A percentile compares a stretch with the other conserved stretches of the same genome.
These are phyloP conservation scores for Simplicillium sp. DNA, from an alignment of 2,329 filamentous ascomycete genomes.

Conservation along the genomic window DNA sequence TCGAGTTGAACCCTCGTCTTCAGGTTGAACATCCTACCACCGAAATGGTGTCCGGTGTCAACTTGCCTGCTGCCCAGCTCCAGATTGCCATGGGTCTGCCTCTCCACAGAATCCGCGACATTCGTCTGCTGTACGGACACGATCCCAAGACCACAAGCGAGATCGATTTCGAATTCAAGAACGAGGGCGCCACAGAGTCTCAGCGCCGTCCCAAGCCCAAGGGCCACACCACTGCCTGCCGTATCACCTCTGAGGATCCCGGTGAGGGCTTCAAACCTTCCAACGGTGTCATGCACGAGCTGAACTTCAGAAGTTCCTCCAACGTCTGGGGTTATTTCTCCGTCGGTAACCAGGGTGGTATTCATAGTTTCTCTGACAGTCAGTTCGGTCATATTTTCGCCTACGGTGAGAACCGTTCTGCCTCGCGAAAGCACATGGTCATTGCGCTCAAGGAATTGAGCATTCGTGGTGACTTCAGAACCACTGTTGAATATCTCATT, in stretches of 20 bases:
- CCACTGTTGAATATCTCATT: constrained; percentile 97
- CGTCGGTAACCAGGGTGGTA: constrained; percentile 89
- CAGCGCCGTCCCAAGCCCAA: constrained; percentile 89
- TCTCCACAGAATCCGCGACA: constrained; percentile 89
- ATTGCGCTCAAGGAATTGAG: constrained; percentile 96
- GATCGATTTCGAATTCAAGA: constrained; percentile 96
- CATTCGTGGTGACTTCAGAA: constrained; percentile 98
- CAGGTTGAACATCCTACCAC: constrained; percentile 99
- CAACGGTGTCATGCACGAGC: constrained; percentile 95
- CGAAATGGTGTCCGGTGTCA: constrained; percentile 98
- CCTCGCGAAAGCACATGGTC: constrained; percentile 98
- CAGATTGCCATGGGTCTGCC: constrained; percentile 99
- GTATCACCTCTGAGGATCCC: constrained; percentile 97
- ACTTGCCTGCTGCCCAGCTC: constrained; percentile 91
- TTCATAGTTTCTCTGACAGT: constrained; percentile 98
- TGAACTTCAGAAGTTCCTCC: constrained; percentile 97
- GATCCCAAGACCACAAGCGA: constrained; percentile 78
- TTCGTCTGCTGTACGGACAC: constrained; percentile 89
- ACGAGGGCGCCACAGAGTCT: constrained; percentile 68
- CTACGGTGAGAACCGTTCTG: constrained; percentile 93
- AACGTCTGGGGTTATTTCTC: constrained; percentile 99
- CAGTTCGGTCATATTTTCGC: constrained; percentile 99
- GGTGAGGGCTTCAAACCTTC: constrained; percentile 99
- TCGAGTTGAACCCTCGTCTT: constrained; percentile 96
- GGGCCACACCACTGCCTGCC: constrained; percentile 95